These are phyloP conservation scores for Thraustochytrium sp. DNA, from an alignment of 352 stramenopile genomes.

Conservation along the genomic window DNA sequence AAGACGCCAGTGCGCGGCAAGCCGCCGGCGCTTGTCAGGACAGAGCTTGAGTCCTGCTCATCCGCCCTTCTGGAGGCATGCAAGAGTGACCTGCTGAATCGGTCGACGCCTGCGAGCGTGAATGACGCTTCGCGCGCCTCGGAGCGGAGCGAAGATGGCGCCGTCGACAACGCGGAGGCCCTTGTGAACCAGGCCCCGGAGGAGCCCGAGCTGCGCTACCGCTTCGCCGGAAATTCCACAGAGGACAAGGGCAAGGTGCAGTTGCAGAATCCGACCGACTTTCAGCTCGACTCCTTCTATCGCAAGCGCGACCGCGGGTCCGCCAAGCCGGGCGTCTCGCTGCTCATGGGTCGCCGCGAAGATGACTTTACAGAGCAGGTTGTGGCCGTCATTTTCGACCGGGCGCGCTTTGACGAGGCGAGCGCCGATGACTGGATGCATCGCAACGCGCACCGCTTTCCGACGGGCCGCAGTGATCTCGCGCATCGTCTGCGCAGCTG, in stretches of 20 bases:
- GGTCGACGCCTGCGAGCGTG: not conserved
- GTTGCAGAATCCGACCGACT: conserved; percentile 5
- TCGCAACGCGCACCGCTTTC: conserved; percentile 20
- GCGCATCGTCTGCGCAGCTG: not conserved
- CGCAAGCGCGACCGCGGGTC: conserved; percentile 28
- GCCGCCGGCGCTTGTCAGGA: not conserved
- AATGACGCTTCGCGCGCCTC: not conserved
- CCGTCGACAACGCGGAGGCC: not conserved
- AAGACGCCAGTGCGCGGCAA: not conserved
- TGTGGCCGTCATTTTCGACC: conserved; percentile 27
- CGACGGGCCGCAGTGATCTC: not conserved
- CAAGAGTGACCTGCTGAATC: not conserved
- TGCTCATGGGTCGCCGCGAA: conserved; percentile 33
- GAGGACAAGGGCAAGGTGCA: not conserved
- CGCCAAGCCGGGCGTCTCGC: conserved; percentile 12
- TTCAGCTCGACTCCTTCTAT: conserved; percentile 38
- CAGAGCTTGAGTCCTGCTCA: not conserved
- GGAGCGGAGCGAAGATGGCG: not conserved
- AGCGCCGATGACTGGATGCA: conserved; percentile 15
- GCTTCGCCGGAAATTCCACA: conserved; percentile 6
- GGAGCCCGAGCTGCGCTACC: not conserved
- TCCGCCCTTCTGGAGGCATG: conserved; percentile 6
- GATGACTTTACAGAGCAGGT: conserved; percentile 36
- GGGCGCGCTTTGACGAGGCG: not conserved
- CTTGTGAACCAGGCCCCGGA: not conserved